Evolutionary conservation across 768 basidiomycete genomes (phyloP).

Genomic region (Lentinus brumalis): DNA sequence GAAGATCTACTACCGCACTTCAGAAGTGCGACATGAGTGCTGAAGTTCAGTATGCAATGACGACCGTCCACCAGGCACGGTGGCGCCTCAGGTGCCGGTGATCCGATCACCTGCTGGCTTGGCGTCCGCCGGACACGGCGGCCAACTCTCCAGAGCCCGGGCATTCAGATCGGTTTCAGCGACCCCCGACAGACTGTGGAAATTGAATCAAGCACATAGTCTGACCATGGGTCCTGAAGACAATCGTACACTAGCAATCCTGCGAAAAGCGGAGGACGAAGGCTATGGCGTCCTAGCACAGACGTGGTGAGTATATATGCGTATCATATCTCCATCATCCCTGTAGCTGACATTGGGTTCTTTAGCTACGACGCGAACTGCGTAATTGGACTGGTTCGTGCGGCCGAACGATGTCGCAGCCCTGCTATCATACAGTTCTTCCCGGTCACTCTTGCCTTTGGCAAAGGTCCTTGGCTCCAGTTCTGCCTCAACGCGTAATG

Average conservation of each 20-base stretch:
- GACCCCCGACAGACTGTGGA: no score
- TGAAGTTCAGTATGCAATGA: no score
- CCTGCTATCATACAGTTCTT: slow-evolving; percentile 50
- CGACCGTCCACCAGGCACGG: no score
- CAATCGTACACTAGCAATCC: slow-evolving; percentile 45
- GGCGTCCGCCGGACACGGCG: no score
- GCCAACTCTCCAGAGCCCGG: no score
- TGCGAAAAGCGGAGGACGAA: slow-evolving; percentile 41
- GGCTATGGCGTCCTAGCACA: slow-evolving; percentile 49
- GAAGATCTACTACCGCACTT: no score
- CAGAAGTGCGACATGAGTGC: no score
- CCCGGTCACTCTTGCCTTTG: slow-evolving; percentile 47
- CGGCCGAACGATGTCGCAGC: slow-evolving; percentile 47
- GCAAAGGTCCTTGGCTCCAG: slow-evolving; percentile 46
- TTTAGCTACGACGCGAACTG: slow-evolving; percentile 49
- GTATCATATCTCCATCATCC: neutral
- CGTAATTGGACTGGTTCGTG: slow-evolving; percentile 47
- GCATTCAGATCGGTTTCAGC: no score
- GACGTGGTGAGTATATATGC: slow-evolving; percentile 35
- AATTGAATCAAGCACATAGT: no score
- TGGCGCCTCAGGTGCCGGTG: no score
- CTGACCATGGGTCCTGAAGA: slow-evolving; percentile 5
- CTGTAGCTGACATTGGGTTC: neutral
- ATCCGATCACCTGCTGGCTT: no score
- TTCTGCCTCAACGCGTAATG: slow-evolving; percentile 46